Evolutionary conservation across 768 basidiomycete species (phyloP).

Genomic region (Cyclocybe aegerita): DNA sequence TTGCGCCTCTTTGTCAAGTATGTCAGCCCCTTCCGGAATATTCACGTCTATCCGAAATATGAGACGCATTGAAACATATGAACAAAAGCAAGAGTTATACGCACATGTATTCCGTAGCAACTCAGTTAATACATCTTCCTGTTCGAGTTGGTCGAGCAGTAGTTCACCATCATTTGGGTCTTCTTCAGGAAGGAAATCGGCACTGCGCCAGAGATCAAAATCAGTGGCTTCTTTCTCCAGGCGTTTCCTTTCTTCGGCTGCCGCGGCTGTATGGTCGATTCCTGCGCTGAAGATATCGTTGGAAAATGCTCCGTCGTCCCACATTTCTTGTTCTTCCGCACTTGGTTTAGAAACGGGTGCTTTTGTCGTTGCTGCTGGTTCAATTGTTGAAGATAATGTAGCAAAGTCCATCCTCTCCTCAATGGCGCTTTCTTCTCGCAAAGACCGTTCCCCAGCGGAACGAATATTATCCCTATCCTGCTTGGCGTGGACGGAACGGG

Average conservation of each 20-base stretch:
- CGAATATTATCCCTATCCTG: background rate
- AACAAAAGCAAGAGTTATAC: background rate
- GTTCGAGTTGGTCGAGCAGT: slow-evolving; percentile 9
- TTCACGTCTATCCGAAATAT: too few species aligned
- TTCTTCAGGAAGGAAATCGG: slow-evolving; percentile 12
- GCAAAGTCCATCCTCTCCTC: slow-evolving; percentile 9
- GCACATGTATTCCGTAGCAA: slow-evolving; percentile 7
- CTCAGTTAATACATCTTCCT: slow-evolving; percentile 7
- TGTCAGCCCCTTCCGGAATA: background rate
- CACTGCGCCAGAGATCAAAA: slow-evolving; percentile 5
- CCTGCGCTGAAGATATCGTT: slow-evolving; percentile 9
- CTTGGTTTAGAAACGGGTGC: slow-evolving; percentile 5
- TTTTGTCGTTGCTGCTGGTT: slow-evolving; percentile 1
- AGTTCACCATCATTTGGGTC: slow-evolving; percentile 7
- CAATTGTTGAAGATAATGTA: background rate
- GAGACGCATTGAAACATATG: slow-evolving; percentile 6
- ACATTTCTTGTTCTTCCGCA: slow-evolving; percentile 10
- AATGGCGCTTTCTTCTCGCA: slow-evolving; percentile 7
- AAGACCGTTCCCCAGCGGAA: slow-evolving; percentile 2
- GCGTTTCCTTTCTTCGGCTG: slow-evolving; percentile 12
- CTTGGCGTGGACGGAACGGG: too few species aligned
- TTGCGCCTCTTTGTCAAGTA: slow-evolving; percentile 5
- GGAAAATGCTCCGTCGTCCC: slow-evolving; percentile 3
- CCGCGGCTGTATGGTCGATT: slow-evolving; percentile 11
- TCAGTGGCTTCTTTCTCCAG: background rate